Evolutionary conservation across 2,329 filamentous ascomycete genomes (phyloP), one percentile per base, ranked within the genome.

Genomic region (Onygenales sp.): DNA sequence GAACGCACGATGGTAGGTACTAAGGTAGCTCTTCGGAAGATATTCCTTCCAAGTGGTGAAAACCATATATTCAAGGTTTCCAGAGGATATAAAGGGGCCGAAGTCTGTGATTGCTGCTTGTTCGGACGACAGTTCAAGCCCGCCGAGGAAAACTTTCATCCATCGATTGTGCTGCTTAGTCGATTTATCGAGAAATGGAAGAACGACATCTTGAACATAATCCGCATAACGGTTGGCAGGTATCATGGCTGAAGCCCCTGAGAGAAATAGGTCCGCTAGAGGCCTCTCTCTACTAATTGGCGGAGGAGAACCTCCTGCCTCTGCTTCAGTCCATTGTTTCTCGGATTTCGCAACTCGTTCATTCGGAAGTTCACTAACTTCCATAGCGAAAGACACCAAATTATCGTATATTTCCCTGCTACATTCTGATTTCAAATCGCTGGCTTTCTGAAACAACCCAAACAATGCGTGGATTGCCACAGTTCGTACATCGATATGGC

Each of bases 131-230:
- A 58, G 36, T 14, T 49, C 42, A 5, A 56, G 11, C 10, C 52
- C 45, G 1, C n/a, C 3, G n/a, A 62, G 54, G 31, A 63, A 59
- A 5, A 44, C 40, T 2, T 47, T 45, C 52, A 63, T 60, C 61
- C 61, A 63, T n/a, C 56, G 56, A 14, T 54, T 53, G 54, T 61
- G 60, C 21, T 57, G 53, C 8, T 42, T 40, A 3, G 54, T 53
- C 11, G 57, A 63, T 42, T 61, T 53, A 2, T 57, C 51, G 3
- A 63, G 17, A 21, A 61, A 33, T 1, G 57, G 59, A 4, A 61
- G 42, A 4, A 63, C 37, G n/a, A 57, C 42, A 3, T 55, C 43
- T 4, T 52, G 42, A 13, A 57, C 51, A 40, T 63, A 61, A 8
- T 37, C 37, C 33, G 34, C 14, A 34, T 40, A 48, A 8, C 54